Evolutionary conservation across 2,329 filamentous ascomycete species (phyloP).

Genomic region (Paraphaeosphaeria sporulosa): DNA sequence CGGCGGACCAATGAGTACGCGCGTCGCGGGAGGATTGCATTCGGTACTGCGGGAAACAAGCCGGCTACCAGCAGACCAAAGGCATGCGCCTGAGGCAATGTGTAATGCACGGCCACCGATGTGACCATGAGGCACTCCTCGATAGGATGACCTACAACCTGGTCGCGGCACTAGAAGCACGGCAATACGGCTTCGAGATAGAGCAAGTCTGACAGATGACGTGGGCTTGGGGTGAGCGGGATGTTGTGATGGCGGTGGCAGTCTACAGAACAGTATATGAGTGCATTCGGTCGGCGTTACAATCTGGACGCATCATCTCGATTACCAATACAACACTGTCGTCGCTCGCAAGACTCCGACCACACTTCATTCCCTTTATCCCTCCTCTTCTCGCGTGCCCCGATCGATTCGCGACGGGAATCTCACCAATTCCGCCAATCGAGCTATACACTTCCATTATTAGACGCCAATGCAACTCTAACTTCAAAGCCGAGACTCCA

Average conservation of each 20-base stretch:
- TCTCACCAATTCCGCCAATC: neutral
- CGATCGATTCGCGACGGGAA: neutral
- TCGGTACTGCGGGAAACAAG: conserved; percentile 2
- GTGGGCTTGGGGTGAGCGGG: neutral
- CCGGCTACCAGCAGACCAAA: neutral
- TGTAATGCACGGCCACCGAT: neutral
- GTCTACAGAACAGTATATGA: neutral
- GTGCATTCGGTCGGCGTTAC: neutral
- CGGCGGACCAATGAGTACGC: neutral
- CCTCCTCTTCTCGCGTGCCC: neutral
- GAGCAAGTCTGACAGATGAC: neutral
- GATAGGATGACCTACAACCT: neutral
- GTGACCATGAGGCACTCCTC: neutral
- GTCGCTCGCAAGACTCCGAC: neutral
- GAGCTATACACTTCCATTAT: neutral
- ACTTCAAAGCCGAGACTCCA: conserved; percentile 1
- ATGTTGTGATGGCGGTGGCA: neutral
- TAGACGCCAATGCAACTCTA: neutral
- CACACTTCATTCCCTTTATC: neutral
- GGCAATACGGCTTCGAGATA: neutral
- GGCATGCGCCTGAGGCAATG: neutral
- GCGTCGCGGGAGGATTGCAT: neutral
- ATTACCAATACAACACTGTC: neutral
- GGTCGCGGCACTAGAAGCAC: neutral
- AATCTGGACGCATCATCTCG: neutral